Evolutionary conservation across 2,329 filamentous ascomycete genomes (phyloP), one percentile per base, ranked within the genome.

Genomic region (Hypoxylon sp.): DNA sequence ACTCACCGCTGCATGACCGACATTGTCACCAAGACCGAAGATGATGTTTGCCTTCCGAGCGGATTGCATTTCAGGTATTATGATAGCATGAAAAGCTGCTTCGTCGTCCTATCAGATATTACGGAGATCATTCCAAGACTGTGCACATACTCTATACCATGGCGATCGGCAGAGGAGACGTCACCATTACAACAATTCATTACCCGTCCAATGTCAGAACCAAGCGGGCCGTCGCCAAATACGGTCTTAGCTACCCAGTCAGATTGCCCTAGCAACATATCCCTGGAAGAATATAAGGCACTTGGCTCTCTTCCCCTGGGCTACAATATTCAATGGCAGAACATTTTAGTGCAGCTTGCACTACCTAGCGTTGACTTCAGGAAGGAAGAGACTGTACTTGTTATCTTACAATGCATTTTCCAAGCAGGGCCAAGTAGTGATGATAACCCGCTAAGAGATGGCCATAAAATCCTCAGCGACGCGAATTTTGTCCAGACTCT

Each of bases 201-300:
- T 3, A 67, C 74, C 39, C 80, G 80, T 3, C 73, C 79, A 1
- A 66, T 73, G 1, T 22, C 57, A 0, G 39, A 33, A 0, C 74
- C 76, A 0, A 69, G 77, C 52, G 81, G 77, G 0, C 59, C 72
- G 0, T 55, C 75, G 0, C 79, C 85, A 0, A 92, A 92, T 62
- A 70, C 80, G 0, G 83, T 87, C 0, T 81, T 91, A 11, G 82
- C 88, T 0, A 76, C 73, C 0, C 86, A 88, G 63, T 76, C 71
- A 0, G 55, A 75, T 0, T 89, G 87, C 53, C 87, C 88, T 0
- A 10, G 62, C 0, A 72, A 82, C 22, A 78, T 91, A 61, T 80
- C 83, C 0, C 64, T 88, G 0, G 82, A 84, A 0, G 87, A 91
- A 58, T 90, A 83, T 73, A 85, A 86, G 55, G 79, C 83, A 0